These are phyloP conservation scores for Aspergillus fumigatus DNA, from an alignment of 2,329 filamentous ascomycete genomes.

Conservation along the genomic window DNA sequence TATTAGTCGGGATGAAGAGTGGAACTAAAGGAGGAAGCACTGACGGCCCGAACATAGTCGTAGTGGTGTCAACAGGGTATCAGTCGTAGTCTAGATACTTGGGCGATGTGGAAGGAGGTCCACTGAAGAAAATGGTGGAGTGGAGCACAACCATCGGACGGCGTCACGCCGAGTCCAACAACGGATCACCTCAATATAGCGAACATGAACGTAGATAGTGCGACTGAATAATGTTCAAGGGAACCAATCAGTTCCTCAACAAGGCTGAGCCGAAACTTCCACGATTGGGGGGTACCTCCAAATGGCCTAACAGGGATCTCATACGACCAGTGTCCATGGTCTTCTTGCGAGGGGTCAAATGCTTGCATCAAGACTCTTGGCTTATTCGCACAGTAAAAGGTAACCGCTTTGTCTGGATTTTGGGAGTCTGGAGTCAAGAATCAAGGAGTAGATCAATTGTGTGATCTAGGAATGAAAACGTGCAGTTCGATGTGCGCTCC, in stretches of 20 bases:
- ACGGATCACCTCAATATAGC: background rate
- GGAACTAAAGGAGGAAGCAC: background rate
- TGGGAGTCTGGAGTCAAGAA: background rate
- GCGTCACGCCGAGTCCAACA: constrained; percentile 5
- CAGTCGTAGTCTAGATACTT: background rate
- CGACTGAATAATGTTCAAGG: background rate
- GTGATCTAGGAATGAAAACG: background rate
- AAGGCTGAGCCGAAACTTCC: background rate
- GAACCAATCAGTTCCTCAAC: background rate
- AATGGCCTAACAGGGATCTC: background rate
- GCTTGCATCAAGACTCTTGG: background rate
- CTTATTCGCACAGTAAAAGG: background rate
- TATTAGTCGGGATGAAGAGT: background rate
- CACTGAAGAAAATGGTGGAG: background rate
- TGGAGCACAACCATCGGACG: constrained; percentile 1
- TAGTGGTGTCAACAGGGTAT: background rate
- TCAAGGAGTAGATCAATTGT: background rate
- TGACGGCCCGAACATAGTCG: background rate
- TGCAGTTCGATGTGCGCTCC: background rate
- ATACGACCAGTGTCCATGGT: background rate
- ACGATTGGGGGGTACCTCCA: background rate
- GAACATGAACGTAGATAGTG: background rate
- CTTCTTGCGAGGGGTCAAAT: background rate
- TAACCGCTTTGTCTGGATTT: background rate
- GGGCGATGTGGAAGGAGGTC: background rate